Conservation (phyloP, 768 basidiomycete species). For the Lactarius evosmus region DNA sequence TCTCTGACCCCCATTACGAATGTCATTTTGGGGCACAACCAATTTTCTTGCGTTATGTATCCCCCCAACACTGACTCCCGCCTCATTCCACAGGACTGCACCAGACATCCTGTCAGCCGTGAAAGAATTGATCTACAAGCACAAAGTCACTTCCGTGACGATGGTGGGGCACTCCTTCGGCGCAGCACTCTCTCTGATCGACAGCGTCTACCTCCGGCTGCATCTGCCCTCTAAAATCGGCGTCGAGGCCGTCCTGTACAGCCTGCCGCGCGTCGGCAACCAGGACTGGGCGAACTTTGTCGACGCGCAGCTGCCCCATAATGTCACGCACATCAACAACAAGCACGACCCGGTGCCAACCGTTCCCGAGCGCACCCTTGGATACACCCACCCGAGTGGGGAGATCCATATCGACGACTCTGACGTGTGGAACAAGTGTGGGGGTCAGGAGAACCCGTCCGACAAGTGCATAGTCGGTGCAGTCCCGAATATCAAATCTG, state of each 20-base stretch:
- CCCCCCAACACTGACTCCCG: not conserved
- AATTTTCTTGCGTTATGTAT: no score
- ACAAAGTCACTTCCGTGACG: conserved; percentile 42
- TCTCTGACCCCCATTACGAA: not conserved
- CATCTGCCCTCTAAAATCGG: conserved; percentile 30
- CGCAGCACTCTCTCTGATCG: conserved; percentile 33
- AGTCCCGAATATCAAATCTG: not conserved
- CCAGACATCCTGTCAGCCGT: conserved; percentile 41
- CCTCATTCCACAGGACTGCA: conserved; percentile 36
- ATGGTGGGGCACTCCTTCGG: conserved; percentile 39
- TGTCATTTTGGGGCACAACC: not conserved
- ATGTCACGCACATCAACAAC: conserved; percentile 35
- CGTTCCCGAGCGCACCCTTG: conserved; percentile 49
- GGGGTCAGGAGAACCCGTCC: conserved; percentile 32
- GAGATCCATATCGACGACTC: conserved; percentile 50
- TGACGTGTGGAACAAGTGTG: conserved; percentile 42
- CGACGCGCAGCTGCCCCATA: conserved; percentile 24
- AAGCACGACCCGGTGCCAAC: conserved; percentile 51
- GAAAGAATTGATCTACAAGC: conserved; percentile 36
- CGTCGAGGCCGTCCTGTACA: conserved; percentile 46
- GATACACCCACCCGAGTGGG: conserved; percentile 50
- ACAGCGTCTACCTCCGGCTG: conserved; percentile 31
- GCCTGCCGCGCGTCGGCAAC: conserved; percentile 46
- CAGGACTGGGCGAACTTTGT: conserved; percentile 35
- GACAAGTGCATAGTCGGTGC: not conserved